Percentiles rank a stretch among this genome's conserved stretches.
These are phyloP conservation scores for Trichosanthes cucumerina DNA, from an alignment of 306 rosid species.

Conservation along the genomic window DNA sequence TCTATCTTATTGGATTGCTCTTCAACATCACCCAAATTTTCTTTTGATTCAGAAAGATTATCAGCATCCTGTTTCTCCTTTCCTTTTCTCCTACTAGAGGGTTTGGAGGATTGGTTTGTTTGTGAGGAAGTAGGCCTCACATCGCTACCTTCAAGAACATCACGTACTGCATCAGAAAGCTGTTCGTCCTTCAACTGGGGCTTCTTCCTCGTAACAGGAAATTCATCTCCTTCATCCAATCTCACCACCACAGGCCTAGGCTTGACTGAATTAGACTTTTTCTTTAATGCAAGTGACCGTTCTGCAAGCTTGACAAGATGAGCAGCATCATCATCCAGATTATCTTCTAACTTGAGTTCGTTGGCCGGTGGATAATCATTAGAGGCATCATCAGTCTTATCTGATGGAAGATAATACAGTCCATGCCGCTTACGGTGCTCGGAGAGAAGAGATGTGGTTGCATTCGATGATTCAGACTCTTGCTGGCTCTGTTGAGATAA, in stretches of 20 bases:
- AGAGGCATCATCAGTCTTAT: constrained; percentile 36
- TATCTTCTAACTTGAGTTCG: constrained; percentile 35
- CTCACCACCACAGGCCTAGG: constrained; percentile 88
- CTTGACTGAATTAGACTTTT: constrained; percentile 55
- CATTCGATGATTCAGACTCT: constrained; percentile 41
- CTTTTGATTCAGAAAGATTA: constrained; percentile 35
- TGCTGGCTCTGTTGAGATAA: constrained; percentile 28
- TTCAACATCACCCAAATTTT: constrained; percentile 43
- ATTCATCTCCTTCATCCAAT: constrained; percentile 68
- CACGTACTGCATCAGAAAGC: constrained; percentile 64
- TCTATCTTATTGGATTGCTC: constrained; percentile 27
- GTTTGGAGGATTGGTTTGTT: constrained; percentile 23
- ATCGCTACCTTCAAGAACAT: constrained; percentile 53
- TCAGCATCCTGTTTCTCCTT: constrained; percentile 43
- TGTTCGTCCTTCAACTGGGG: constrained; percentile 42
- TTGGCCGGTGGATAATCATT: constrained; percentile 77
- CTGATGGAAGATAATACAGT: constrained; percentile 77
- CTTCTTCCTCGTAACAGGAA: constrained; percentile 29
- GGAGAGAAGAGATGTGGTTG: constrained; percentile 58
- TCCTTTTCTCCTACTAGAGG: constrained; percentile 50
- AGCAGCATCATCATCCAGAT: constrained; percentile 33
- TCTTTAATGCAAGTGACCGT: constrained; percentile 54
- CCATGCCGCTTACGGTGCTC: constrained; percentile 92
- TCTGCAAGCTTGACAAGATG: constrained; percentile 71
- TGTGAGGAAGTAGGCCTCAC: constrained; percentile 26